phyloP scores from a whole-genome alignment of 75 land plant species.

The Picea glauca region DNA sequence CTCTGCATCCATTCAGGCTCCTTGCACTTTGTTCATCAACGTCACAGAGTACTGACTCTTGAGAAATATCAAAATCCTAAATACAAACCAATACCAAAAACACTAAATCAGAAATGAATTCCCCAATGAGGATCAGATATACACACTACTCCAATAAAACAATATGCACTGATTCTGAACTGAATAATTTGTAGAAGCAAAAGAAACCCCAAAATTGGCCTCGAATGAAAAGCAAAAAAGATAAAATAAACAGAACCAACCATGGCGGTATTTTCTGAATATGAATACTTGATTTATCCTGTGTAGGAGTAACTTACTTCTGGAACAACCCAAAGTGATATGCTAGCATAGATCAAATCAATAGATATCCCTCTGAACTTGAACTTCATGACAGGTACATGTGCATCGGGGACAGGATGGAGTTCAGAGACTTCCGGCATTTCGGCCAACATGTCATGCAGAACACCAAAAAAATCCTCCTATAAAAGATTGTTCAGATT shows the following conservation, averaged over 20 bases:
- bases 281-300: background rate
- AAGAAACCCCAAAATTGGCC: too few species aligned
- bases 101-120: too few species aligned
- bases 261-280: too few species aligned
- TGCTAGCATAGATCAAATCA: conserved; percentile 48
- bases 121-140: too few species aligned
- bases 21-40: conserved; percentile 50
- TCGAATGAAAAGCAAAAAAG: too few species aligned
- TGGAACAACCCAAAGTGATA: conserved; percentile 44
- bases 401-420: conserved; percentile 54
- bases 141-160: too few species aligned
- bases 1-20: conserved; percentile 53
- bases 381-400: conserved; percentile 51
- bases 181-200: too few species aligned
- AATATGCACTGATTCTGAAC: too few species aligned
- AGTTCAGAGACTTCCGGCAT: conserved; percentile 46
- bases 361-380: conserved; percentile 45
- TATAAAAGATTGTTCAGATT: conserved; percentile 1
- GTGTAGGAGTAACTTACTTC: conserved; percentile 20
- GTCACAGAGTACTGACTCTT: conserved; percentile 34
- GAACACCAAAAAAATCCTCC: conserved; percentile 43
- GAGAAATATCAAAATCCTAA: conserved; percentile 49
- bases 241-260: too few species aligned
- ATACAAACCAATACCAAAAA: background rate
- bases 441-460: conserved; percentile 30